Conservation (phyloP, 2,329 filamentous ascomycete species). For the Cylindrodendrum hubeiense region DNA sequence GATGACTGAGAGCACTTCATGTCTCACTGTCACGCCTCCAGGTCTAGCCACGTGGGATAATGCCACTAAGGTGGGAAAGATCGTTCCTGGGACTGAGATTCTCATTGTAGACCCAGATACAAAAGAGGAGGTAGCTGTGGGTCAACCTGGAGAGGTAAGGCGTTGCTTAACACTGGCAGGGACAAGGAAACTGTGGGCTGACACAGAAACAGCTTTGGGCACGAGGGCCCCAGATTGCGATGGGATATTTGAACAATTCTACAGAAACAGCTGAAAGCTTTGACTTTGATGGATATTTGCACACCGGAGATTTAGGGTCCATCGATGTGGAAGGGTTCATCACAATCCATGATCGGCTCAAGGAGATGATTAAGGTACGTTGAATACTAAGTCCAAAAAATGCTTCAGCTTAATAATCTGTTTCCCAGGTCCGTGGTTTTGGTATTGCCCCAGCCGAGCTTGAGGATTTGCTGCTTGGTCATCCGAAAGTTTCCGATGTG, state of each 20-base stretch:
- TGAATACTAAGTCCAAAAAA: neutral
- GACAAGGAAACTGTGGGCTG: neutral
- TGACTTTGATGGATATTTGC: neutral
- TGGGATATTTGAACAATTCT: neutral
- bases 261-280: neutral
- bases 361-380: constrained; percentile 1
- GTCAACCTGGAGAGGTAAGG: neutral
- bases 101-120: neutral
- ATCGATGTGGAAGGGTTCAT: neutral
- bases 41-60: neutral
- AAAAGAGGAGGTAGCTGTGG: neutral
- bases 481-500: neutral
- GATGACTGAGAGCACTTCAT: neutral
- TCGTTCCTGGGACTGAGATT: neutral
- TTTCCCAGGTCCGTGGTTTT: neutral
- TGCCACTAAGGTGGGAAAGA: neutral
- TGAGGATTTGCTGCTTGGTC: neutral
- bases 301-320: neutral
- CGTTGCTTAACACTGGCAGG: neutral
- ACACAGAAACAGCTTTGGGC: neutral
- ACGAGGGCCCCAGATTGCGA: neutral
- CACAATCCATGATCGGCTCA: neutral
- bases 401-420: neutral
- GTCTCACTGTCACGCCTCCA: neutral
- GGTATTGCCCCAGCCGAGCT: neutral